These are phyloP conservation scores for Acacia crassicarpa DNA, from an alignment of 306 rosid genomes.

Conservation along the genomic window DNA sequence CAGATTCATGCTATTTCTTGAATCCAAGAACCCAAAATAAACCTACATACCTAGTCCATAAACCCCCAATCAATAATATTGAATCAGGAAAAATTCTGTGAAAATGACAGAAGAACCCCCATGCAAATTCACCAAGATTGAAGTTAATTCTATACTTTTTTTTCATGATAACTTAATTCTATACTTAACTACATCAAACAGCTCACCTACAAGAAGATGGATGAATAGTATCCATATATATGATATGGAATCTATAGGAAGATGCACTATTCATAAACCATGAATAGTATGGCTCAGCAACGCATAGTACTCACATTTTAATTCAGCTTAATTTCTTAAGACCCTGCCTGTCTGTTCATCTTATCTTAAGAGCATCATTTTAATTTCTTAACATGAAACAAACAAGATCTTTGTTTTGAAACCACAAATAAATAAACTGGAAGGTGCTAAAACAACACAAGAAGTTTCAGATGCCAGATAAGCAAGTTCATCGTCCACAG, in stretches of 20 bases:
- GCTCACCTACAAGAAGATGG: not conserved
- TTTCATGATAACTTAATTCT: not conserved
- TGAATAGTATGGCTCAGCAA: not conserved
- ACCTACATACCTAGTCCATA: not conserved
- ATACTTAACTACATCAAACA: not conserved
- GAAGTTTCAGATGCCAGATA: not conserved
- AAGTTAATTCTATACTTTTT: not conserved
- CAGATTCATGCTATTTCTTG: not conserved
- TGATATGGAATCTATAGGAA: no score
- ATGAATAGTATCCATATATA: not conserved
- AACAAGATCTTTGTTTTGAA: not conserved
- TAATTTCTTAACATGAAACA: not conserved
- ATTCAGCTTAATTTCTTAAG: not conserved
- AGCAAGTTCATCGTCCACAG: not conserved
- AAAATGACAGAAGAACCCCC: not conserved
- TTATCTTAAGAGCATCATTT: not conserved
- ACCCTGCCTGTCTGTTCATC: not conserved
- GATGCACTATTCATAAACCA: not conserved
- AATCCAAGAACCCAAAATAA: not conserved
- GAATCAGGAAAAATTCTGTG: not conserved
- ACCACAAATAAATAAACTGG: not conserved
- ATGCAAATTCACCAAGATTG: not conserved
- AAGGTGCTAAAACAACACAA: not conserved
- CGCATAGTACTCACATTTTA: not conserved
- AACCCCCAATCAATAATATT: not conserved